Evolutionary conservation across 805 yeast species (phyloP).

Genomic region (Wickerhamiella slavikovae): DNA sequence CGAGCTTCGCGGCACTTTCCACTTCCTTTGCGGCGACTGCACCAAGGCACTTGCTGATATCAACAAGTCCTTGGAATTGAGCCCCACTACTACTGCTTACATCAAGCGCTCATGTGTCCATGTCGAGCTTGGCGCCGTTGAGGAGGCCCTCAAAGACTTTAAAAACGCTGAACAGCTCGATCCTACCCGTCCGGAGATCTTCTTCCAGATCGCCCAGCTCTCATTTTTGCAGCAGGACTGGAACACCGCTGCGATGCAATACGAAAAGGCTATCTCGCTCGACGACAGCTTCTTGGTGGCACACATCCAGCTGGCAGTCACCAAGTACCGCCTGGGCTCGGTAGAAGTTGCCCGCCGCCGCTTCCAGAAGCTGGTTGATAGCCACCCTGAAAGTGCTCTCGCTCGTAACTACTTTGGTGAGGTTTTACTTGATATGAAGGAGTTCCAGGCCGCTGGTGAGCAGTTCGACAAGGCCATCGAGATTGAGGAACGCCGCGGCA

Average conservation of each 20-base stretch:
- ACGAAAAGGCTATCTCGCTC: conserved; percentile 51
- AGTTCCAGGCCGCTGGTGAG: conserved; percentile 46
- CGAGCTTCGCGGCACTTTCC: conserved; percentile 68
- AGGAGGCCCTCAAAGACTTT: conserved; percentile 45
- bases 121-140: conserved; percentile 55
- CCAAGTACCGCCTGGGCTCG: conserved; percentile 60
- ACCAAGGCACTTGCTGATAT: conserved; percentile 42
- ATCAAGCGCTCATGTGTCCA: conserved; percentile 62
- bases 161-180: conserved; percentile 48
- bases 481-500: conserved; percentile 37
- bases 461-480: conserved; percentile 76
- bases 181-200: conserved; percentile 57
- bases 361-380: conserved; percentile 31
- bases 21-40: conserved; percentile 60
- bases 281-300: conserved; percentile 66
- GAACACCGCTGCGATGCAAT: conserved; percentile 49
- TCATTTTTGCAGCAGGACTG: conserved; percentile 63
- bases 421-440: conserved; percentile 65
- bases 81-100: conserved; percentile 58
- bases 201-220: conserved; percentile 89
- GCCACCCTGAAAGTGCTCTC: conserved; percentile 75
- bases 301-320: conserved; percentile 81
- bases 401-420: conserved; percentile 93
- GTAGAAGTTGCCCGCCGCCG: conserved; percentile 36
- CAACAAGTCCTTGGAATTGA: conserved; percentile 38